These are phyloP conservation scores for Alternaria consortialis DNA, from an alignment of 2,329 filamentous ascomycete genomes.

Conservation along the genomic window DNA sequence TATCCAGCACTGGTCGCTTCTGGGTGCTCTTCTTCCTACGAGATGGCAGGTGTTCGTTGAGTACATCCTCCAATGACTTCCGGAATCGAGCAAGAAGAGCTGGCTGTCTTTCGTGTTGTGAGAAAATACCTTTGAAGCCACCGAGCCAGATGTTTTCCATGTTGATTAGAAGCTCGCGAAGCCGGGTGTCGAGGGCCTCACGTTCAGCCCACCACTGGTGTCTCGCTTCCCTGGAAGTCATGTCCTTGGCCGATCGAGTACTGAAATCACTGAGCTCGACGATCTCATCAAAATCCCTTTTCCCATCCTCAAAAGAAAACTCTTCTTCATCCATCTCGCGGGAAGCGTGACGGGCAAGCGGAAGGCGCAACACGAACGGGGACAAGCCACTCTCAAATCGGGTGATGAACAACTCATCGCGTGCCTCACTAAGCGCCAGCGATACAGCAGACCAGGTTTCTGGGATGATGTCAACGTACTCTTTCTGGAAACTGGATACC, in stretches of 20 bases:
- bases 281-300: constrained; percentile 81
- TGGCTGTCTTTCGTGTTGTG: constrained; percentile 70
- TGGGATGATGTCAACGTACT: constrained; percentile 88
- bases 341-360: constrained; percentile 81
- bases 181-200: constrained; percentile 77
- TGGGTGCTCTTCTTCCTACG: constrained; percentile 68
- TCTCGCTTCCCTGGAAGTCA: constrained; percentile 77
- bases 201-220: constrained; percentile 90
- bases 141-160: constrained; percentile 95
- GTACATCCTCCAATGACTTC: constrained; percentile 76
- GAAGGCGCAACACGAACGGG: constrained; percentile 87
- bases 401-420: constrained; percentile 87
- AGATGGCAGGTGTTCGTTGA: constrained; percentile 87
- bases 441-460: constrained; percentile 85
- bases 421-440: constrained; percentile 80
- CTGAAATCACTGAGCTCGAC: constrained; percentile 83
- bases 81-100: constrained; percentile 78
- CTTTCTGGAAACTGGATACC: constrained; percentile 70
- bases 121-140: constrained; percentile 94
- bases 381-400: constrained; percentile 77
- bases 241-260: constrained; percentile 77
- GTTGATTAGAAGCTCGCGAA: constrained; percentile 80
- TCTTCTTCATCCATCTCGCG: constrained; percentile 81
- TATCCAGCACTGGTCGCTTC: constrained; percentile 64
- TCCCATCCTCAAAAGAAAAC: constrained; percentile 84